Base-by-base conservation (phyloP, 1,284 basidiomycete species). In the Boletus austroedulis region DNA sequence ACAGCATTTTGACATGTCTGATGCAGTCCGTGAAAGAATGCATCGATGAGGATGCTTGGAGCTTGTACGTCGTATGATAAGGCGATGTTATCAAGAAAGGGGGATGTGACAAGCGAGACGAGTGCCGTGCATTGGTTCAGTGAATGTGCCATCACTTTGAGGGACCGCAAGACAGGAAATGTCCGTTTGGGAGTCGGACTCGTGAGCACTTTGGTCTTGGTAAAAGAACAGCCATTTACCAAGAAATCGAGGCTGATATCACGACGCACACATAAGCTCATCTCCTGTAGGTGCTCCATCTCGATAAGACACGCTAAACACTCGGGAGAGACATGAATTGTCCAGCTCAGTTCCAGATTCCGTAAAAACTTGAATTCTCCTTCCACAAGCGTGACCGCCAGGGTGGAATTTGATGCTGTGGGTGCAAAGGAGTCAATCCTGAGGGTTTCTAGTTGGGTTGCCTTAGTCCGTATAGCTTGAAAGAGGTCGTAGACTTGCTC, bases 1-100 rank as follows among this genome's bases (percentile, higher is more conserved):
- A 40, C 29, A 1, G 32, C 4, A 32, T 57, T 32, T 2, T 15
- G 43, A 34, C 64, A 69, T 23, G 67, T 63, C 52, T 46, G 54
- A 50, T 56, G 53, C 11, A 71, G 50, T 26, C 67, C 58, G 17
- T 31, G 43, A 51, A 74, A 64, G 47, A 74, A 74, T 5, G 62
- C 53, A n/a, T 62, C 58, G n/a, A 74, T 55, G 34, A 57, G 59
- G 11, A 45, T 32, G 24, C 57, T 61, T 8, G 65, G 56, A 8
- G 71, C 69, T 55, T 72, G 69, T 19, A 62, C 43, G 24, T 73
- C 70, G n/a, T 71, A 73, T 10, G 65, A 66, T 34, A 73, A 62
- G 26, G 56, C 57, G 55, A 70, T 57, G 9, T 24, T 62, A 9
- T 63, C 61, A 11, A 72, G 58, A 26, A 50, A 60, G 11, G 62